Conservation (phyloP, 2,329 filamentous ascomycete genomes). For the Lasiodiplodia theobromae region DNA sequence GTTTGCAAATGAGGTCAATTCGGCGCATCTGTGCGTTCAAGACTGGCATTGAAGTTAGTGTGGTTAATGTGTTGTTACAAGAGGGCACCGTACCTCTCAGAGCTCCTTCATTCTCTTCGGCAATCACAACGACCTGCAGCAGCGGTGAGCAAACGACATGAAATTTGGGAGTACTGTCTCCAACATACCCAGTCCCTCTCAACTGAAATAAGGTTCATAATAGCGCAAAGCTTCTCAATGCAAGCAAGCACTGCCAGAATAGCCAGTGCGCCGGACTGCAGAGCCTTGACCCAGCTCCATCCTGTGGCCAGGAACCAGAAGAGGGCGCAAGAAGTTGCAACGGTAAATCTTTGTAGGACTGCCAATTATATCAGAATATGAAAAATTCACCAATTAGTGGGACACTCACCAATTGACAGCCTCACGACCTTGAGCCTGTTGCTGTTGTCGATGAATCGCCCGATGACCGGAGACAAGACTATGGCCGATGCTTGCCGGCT, state of each 20-base stretch:
- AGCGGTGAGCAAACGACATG: not conserved
- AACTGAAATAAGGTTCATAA: constrained; percentile 71
- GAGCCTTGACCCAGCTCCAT: not conserved
- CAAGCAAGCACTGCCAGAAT: constrained; percentile 63
- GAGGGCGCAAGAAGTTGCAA: not conserved
- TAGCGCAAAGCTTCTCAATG: constrained; percentile 70
- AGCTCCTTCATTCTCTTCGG: constrained; percentile 40
- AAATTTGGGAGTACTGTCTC: not conserved
- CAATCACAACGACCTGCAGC: constrained; percentile 57
- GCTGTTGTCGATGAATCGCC: constrained; percentile 62
- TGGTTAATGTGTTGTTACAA: not conserved
- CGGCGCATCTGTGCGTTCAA: constrained; percentile 67
- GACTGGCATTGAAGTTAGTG: not conserved
- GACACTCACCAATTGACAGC: constrained; percentile 31
- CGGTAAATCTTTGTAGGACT: not conserved
- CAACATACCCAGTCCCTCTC: constrained; percentile 70
- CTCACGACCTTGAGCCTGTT: constrained; percentile 4
- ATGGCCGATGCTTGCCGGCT: constrained; percentile 65
- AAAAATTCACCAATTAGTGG: too few relatives aligned
- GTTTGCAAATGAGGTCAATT: constrained; percentile 66
- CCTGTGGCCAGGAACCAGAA: not conserved
- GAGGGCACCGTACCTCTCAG: constrained; percentile 40
- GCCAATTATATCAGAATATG: too few relatives aligned
- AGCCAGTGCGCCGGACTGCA: not conserved
- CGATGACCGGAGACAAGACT: constrained; percentile 65